These are phyloP conservation scores for Carex arenaria DNA, from an alignment of 202 grass and related monocot species.

Conservation along the genomic window DNA sequence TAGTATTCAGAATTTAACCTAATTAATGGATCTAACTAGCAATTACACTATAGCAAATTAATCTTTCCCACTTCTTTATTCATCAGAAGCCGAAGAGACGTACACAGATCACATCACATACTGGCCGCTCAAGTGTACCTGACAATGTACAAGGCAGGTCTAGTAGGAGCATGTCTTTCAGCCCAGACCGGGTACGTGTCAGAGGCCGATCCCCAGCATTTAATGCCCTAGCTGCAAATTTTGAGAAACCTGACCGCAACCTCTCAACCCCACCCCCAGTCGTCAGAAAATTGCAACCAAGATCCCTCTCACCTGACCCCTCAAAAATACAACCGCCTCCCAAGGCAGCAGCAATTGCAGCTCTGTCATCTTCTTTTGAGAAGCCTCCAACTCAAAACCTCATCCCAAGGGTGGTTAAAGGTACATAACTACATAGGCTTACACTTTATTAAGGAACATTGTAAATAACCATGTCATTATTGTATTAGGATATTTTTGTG, in stretches of 20 bases:
- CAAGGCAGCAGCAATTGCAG: constrained; percentile 51
- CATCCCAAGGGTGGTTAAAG: constrained; percentile 97
- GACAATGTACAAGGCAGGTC: constrained; percentile 82
- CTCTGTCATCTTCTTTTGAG: constrained; percentile 75
- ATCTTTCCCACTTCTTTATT: not conserved
- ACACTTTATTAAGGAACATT: not conserved
- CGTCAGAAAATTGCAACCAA: constrained; percentile 53
- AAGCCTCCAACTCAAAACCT: constrained; percentile 47
- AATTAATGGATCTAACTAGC: not conserved
- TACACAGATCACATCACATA: constrained; percentile 54
- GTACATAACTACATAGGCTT: constrained; percentile 26
- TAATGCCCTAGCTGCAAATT: constrained; percentile 92
- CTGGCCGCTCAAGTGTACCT: constrained; percentile 77
- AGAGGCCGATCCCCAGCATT: constrained; percentile 94
- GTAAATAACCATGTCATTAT: not conserved
- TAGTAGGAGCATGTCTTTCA: constrained; percentile 92
- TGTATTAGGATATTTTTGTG: not conserved
- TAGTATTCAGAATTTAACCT: not conserved
- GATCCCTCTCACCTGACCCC: constrained; percentile 50
- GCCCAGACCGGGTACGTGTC: constrained; percentile 85
- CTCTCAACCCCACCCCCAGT: constrained; percentile 89
- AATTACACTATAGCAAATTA: not conserved
- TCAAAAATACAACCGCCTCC: constrained; percentile 44
- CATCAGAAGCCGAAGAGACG: constrained; percentile 86
- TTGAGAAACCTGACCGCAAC: constrained; percentile 90